Percentiles rank a stretch among this genome's conserved stretches.
Conservation (phyloP, 345 rosid species). For the Eucalyptus urophylla region DNA sequence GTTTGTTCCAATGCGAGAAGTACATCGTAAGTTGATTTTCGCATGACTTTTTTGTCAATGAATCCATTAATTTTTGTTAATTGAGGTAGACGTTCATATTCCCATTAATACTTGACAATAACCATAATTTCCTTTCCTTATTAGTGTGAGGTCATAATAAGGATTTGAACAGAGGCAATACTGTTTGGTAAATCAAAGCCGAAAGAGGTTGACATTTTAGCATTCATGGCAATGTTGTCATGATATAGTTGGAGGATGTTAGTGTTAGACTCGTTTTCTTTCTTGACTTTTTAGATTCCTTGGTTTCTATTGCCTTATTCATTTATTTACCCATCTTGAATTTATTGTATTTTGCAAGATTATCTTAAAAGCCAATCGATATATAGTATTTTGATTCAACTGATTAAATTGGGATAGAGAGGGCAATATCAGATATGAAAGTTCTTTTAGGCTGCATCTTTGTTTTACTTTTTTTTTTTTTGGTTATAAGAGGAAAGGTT, state of each 20-base stretch:
- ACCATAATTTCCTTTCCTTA: neutral
- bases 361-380: neutral
- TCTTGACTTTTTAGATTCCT: neutral
- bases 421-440: neutral
- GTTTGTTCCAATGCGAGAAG: constrained; percentile 67
- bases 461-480: neutral
- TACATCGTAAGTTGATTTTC: constrained; percentile 40
- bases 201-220: neutral
- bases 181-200: neutral
- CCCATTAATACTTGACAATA: neutral
- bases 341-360: neutral
- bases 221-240: neutral
- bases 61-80: neutral
- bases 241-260: neutral
- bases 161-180: neutral
- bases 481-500: neutral
- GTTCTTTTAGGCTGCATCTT: neutral
- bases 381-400: neutral
- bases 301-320: neutral
- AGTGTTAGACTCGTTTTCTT: neutral
- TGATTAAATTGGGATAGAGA: neutral
- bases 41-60: neutral
- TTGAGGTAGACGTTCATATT: neutral
- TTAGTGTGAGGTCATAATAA: neutral
- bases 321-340: neutral